phyloP scores from a whole-genome alignment of 495 filamentous ascomycete species.

The Lepraria neglecta region DNA sequence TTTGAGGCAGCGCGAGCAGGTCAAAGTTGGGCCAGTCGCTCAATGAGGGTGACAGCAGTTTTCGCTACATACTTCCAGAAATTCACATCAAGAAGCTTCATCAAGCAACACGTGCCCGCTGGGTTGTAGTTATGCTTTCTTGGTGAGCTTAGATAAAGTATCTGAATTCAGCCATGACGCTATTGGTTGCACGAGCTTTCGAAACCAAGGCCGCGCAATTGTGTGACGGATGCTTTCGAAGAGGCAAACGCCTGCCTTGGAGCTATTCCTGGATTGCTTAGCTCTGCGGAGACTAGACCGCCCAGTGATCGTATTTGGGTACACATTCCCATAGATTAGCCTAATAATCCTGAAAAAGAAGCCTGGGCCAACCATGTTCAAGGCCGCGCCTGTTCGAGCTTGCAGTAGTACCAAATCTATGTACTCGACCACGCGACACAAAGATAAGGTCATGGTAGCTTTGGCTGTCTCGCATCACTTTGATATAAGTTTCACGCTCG shows the following conservation, averaged over 20 bases:
- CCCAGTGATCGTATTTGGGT: constrained; percentile 29
- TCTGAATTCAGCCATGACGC: neutral
- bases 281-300: neutral
- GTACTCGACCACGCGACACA: constrained; percentile 3
- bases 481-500: neutral
- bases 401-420: constrained; percentile 9
- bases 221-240: neutral
- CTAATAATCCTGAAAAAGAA: neutral
- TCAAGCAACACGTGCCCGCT: constrained; percentile 7
- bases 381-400: constrained; percentile 2
- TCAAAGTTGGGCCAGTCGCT: constrained; percentile 61
- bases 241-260: no score
- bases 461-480: neutral
- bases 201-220: neutral
- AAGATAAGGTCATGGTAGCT: constrained; percentile 1
- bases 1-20: constrained; percentile 43
- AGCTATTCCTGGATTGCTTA: neutral
- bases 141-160: constrained; percentile 8
- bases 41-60: neutral
- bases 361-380: constrained; percentile 4
- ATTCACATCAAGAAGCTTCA: neutral
- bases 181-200: neutral
- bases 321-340: constrained; percentile 5
- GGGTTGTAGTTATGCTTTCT: neutral
- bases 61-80: neutral